Evolutionary conservation across 257 asterid species (phyloP).

Genomic region (Paulownia fortunei): DNA sequence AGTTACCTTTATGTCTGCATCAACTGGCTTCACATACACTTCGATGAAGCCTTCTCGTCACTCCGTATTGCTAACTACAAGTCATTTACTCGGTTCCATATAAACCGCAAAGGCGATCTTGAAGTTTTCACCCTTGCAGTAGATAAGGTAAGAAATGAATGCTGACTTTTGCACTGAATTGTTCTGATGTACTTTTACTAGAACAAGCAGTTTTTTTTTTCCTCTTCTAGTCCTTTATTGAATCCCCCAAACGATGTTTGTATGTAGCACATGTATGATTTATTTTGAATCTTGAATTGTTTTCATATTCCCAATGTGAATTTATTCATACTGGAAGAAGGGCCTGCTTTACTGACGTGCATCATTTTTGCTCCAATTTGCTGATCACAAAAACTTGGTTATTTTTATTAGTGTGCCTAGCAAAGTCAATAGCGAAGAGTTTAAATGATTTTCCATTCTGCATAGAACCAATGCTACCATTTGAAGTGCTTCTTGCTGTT

Average conservation of each 20-base stretch:
- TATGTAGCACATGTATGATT: not conserved
- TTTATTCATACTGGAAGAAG: not conserved
- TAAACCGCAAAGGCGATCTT: constrained; percentile 72
- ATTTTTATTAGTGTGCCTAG: no score
- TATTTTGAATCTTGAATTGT: not conserved
- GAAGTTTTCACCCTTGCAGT: constrained; percentile 97
- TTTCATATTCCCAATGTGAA: not conserved
- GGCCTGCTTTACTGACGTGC: not conserved
- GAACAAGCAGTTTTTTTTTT: no score
- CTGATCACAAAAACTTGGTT: no score
- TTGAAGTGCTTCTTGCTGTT: no score
- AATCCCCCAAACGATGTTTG: not conserved
- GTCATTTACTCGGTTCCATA: constrained; percentile 91
- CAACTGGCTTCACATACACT: constrained; percentile 97
- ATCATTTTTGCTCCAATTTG: not conserved
- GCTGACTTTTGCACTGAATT: not conserved
- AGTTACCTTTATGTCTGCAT: constrained; percentile 96
- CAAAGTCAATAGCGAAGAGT: no score
- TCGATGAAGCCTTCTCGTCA: constrained; percentile 97
- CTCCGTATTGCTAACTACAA: constrained; percentile 97
- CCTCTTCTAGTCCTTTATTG: no score
- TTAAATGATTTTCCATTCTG: no score
- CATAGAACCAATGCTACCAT: no score
- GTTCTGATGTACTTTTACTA: no score
- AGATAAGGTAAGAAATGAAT: constrained; percentile 69